Evolutionary conservation across 2,329 filamentous ascomycete genomes (phyloP).

Genomic region (Ophiobolus disseminans): DNA sequence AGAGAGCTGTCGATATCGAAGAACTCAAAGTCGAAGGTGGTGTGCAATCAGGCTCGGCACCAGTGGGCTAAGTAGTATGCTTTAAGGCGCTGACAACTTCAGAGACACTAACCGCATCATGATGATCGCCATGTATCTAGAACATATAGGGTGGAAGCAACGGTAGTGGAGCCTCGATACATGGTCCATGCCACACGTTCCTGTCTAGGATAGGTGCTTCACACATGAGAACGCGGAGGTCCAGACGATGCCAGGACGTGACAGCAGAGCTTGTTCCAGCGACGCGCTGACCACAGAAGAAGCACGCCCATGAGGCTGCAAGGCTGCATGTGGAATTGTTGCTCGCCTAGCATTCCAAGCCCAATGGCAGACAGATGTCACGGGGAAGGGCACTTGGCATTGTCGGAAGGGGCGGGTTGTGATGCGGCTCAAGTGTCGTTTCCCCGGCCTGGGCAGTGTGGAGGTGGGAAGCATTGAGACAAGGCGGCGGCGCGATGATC

Average conservation of each 20-base stretch:
- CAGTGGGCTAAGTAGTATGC: constrained; percentile 34
- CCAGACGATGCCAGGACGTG: constrained; percentile 41
- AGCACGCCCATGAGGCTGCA: constrained; percentile 34
- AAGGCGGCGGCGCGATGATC: constrained; percentile 29
- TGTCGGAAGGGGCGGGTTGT: constrained; percentile 17
- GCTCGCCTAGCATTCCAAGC: constrained; percentile 24
- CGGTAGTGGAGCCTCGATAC: constrained; percentile 35
- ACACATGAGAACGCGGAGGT: constrained; percentile 39
- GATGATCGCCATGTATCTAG: constrained; percentile 36
- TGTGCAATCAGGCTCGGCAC: constrained; percentile 37
- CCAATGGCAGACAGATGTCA: constrained; percentile 30
- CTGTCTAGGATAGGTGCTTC: constrained; percentile 34
- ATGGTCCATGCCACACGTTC: constrained; percentile 40
- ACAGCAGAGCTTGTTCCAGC: constrained; percentile 24
- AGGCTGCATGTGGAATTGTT: constrained; percentile 28
- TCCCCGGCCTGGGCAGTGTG: constrained; percentile 28
- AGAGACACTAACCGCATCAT: constrained; percentile 35
- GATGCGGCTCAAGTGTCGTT: constrained; percentile 44
- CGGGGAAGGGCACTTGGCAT: constrained; percentile 24
- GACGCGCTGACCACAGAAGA: constrained; percentile 23
- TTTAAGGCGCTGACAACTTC: constrained; percentile 33
- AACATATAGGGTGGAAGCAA: constrained; percentile 30
- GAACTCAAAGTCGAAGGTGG: constrained; percentile 26
- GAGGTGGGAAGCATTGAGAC: constrained; percentile 24
- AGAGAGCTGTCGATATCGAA: constrained; percentile 39